Percentiles rank a stretch among this genome's conserved stretches.
Conservation (phyloP, 2,329 filamentous ascomycete genomes). For the Fusarium falciforme region DNA sequence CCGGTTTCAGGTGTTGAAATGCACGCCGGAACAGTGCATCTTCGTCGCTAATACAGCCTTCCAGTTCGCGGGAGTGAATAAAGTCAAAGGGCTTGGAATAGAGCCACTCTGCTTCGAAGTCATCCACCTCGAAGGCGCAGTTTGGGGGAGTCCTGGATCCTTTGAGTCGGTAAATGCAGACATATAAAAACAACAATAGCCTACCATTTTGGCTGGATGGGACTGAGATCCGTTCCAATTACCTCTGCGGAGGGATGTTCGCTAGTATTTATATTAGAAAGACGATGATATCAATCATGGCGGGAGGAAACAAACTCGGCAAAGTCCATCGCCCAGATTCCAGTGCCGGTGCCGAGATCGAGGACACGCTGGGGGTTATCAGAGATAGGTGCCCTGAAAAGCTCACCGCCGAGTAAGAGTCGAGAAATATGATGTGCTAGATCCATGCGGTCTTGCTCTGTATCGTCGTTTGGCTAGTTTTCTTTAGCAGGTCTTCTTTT, state of each 20-base stretch:
- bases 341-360: slow-evolving; percentile 3
- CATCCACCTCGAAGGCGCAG: slow-evolving; percentile 28
- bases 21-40: slow-evolving; percentile 19
- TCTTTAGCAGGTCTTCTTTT: neutral
- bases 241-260: slow-evolving; percentile 31
- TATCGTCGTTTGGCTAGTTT: slow-evolving; percentile 28
- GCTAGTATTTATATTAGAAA: neutral
- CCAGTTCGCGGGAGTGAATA: slow-evolving; percentile 32
- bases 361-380: slow-evolving; percentile 19
- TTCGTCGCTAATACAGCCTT: slow-evolving; percentile 29
- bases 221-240: slow-evolving; percentile 32
- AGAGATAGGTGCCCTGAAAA: slow-evolving; percentile 15
- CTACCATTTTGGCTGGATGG: slow-evolving; percentile 33
- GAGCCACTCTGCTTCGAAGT: slow-evolving; percentile 30
- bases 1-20: slow-evolving; percentile 17
- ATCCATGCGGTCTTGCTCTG: slow-evolving; percentile 30
- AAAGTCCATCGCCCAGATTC: slow-evolving; percentile 34
- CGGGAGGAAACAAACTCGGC: slow-evolving; percentile 18
- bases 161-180: neutral
- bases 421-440: slow-evolving; percentile 30
- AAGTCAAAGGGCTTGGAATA: slow-evolving; percentile 31
- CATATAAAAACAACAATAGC: neutral
- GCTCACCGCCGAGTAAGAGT: slow-evolving; percentile 19
- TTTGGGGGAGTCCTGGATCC: slow-evolving; percentile 16
- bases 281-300: neutral